Evolutionary conservation across 2,329 filamentous ascomycete genomes (phyloP).

Genomic region (Aspergillus flavus): DNA sequence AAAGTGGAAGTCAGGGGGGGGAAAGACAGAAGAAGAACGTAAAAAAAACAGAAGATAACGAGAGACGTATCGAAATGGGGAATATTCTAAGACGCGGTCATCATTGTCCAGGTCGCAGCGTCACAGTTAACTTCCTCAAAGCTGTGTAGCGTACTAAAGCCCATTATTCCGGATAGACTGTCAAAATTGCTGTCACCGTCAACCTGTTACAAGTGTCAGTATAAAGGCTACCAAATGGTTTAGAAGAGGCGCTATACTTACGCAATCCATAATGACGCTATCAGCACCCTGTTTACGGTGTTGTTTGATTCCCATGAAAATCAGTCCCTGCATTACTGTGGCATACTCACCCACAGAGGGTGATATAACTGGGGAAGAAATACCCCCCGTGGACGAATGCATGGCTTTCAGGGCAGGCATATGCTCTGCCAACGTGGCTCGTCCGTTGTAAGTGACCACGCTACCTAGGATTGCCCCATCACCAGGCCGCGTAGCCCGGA

Average conservation of each 20-base stretch:
- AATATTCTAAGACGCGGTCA: slow-evolving; percentile 42
- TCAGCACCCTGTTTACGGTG: slow-evolving; percentile 76
- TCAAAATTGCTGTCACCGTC: slow-evolving; percentile 73
- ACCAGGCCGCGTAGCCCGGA: slow-evolving; percentile 73
- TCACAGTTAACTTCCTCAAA: slow-evolving; percentile 81
- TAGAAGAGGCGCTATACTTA: slow-evolving; percentile 50
- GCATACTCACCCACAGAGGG: slow-evolving; percentile 68
- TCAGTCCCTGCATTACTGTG: slow-evolving; percentile 74
- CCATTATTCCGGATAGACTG: slow-evolving; percentile 70
- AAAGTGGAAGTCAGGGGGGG: background rate
- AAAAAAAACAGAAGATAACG: slow-evolving; percentile 1
- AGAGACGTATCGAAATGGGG: slow-evolving; percentile 9
- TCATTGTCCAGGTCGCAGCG: slow-evolving; percentile 62
- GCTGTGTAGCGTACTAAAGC: slow-evolving; percentile 74
- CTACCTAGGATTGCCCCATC: slow-evolving; percentile 74
- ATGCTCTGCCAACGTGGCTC: slow-evolving; percentile 68
- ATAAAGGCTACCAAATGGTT: slow-evolving; percentile 1
- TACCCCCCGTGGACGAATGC: slow-evolving; percentile 66
- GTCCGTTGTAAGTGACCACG: slow-evolving; percentile 74
- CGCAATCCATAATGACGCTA: slow-evolving; percentile 77
- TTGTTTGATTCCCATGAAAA: slow-evolving; percentile 78
- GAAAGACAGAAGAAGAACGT: background rate
- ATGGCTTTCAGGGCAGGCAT: slow-evolving; percentile 68
- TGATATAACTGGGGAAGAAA: slow-evolving; percentile 77
- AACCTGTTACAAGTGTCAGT: slow-evolving; percentile 54